Evolutionary conservation across 73 alveolate species (phyloP), one percentile per base, ranked within the genome.

Genomic region (Paramecium biaurelia): DNA sequence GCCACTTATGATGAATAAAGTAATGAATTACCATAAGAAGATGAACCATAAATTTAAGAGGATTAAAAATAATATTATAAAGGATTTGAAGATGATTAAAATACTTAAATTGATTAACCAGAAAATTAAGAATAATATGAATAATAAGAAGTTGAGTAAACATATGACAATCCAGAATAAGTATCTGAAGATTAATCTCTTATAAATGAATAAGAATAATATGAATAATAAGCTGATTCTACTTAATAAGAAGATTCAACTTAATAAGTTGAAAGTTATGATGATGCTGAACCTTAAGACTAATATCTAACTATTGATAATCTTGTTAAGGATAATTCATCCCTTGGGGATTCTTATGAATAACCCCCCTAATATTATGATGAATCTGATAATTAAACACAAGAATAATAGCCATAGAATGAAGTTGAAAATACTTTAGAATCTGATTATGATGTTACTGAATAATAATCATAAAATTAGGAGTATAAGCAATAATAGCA

Each of bases 281-380:
- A 72, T 72, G 86, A 72, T 72, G 53, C 56, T 72, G 56, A 72
- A 34, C 86, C 56, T 28, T 18, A 72, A 72, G 86, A 72, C 3
- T 37, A 72, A 72, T 72, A 72, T 35, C 4, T 35, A 37, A 72
- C 56, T 72, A 72, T 72, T 72, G 86, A 72, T 11, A 72, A 63
- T 30, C 24, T 63, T 10, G 45, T 63, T 8, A 32, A 26, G 20
- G 84, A 63, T 63, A 63, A 63, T 63, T 63, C 43, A 26, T 12
- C 84, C 2, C 23, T 53, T 53, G 84, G 45, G 0, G 49, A 63
- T 12, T 26, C 84, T 30, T 63, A 63, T 63, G 84, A 63, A 30
- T 26, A 63, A 4, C 53, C 84, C 26, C 84, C 84, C 4, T 63
- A 63, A 24, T 63, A 63, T 63, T 63, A 63, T 24, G 84, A 63